Evolutionary conservation across 129 eudicot genomes (phyloP).

Genomic region (Logfia minima): DNA sequence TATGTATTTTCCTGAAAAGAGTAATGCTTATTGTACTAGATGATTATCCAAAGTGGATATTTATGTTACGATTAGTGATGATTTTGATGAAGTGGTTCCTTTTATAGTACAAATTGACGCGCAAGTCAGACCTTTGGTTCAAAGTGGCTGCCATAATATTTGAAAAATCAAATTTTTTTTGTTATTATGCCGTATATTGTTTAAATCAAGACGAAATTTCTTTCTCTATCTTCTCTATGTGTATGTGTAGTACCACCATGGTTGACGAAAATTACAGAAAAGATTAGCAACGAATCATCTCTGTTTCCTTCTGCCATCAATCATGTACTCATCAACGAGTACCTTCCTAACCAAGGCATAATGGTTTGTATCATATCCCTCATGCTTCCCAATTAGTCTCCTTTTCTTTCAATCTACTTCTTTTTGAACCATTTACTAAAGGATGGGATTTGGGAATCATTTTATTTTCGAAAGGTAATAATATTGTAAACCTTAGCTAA

Average conservation of each 20-base stretch:
- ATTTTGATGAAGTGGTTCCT: too few species aligned
- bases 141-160: too few species aligned
- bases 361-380: constrained; percentile 53
- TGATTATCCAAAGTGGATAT: background rate
- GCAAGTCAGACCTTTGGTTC: too few species aligned
- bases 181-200: background rate
- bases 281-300: constrained; percentile 49
- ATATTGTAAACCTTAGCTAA: background rate
- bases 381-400: constrained; percentile 7
- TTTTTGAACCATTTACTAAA: background rate
- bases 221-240: constrained; percentile 23
- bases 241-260: constrained; percentile 89
- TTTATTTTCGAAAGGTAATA: background rate
- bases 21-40: background rate
- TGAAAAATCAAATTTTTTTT: too few species aligned
- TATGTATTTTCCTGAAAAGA: background rate
- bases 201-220: background rate
- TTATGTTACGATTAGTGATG: background rate
- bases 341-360: constrained; percentile 94
- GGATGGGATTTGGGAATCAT: background rate
- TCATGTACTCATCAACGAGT: constrained; percentile 96
- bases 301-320: constrained; percentile 83
- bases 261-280: constrained; percentile 69
- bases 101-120: too few species aligned
- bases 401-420: background rate